Evolutionary conservation across 805 yeast genomes (phyloP).

Genomic region (Candida ficus): DNA sequence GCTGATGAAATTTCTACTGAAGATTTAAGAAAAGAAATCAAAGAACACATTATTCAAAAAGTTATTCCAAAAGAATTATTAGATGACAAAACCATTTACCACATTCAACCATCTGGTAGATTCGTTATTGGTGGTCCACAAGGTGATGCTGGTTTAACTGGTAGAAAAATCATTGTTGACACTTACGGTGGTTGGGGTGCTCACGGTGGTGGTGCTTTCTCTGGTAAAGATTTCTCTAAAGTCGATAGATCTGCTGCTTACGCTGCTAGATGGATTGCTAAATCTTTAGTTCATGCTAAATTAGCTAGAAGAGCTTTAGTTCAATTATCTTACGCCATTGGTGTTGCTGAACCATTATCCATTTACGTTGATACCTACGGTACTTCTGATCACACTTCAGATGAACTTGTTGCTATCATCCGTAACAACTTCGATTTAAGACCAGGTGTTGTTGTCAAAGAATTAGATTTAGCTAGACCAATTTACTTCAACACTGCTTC

Average conservation of each 20-base stretch:
- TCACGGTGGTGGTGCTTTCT: constrained; percentile 99
- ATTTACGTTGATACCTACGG: constrained; percentile 98
- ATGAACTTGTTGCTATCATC: constrained; percentile 87
- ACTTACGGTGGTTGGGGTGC: constrained; percentile 99
- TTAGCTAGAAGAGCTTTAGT: constrained; percentile 96
- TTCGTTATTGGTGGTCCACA: constrained; percentile 99
- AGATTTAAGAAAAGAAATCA: constrained; percentile 77
- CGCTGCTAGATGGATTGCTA: constrained; percentile 99
- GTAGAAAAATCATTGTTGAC: constrained; percentile 98
- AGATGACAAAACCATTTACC: constrained; percentile 94
- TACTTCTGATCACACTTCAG: constrained; percentile 85
- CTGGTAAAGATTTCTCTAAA: constrained; percentile 99
- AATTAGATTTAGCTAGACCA: constrained; percentile 97
- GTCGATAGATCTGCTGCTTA: constrained; percentile 99
- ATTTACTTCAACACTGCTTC: constrained; percentile 98
- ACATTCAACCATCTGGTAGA: constrained; percentile 99
- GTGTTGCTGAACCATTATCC: constrained; percentile 99
- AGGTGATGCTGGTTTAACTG: constrained; percentile 99
- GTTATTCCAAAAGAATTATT: constrained; percentile 87
- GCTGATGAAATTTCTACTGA: constrained; percentile 93
- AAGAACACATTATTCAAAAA: constrained; percentile 79
- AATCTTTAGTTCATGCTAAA: constrained; percentile 92
- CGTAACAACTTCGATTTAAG: constrained; percentile 95
- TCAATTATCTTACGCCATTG: constrained; percentile 98
- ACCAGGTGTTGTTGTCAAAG: constrained; percentile 98